Evolutionary conservation across 768 basidiomycete genomes (phyloP).

Genomic region (Collybia mongolica): DNA sequence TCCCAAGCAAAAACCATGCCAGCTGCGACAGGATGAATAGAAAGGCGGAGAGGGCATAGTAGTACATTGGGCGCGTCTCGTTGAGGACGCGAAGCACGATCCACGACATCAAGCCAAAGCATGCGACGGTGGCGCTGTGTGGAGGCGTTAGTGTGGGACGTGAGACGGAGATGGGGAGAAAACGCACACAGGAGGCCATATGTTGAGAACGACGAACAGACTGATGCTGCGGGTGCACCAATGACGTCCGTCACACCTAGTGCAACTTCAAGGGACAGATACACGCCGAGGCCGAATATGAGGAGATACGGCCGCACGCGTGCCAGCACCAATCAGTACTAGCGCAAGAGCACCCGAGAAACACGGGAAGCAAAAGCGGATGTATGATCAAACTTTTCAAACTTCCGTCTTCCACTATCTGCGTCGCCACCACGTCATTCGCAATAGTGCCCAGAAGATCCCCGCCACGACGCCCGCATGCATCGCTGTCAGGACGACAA

Average conservation of each 20-base stretch:
- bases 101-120: conserved; percentile 75
- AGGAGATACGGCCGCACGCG: conserved; percentile 58
- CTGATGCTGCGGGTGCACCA: conserved; percentile 61
- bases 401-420: conserved; percentile 91
- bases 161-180: neutral
- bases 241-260: conserved; percentile 63
- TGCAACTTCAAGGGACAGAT: conserved; percentile 83
- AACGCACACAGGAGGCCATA: conserved; percentile 55
- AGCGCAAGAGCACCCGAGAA: conserved; percentile 1
- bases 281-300: conserved; percentile 72
- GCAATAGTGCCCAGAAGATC: conserved; percentile 80
- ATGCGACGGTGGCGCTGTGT: conserved; percentile 46
- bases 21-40: conserved; percentile 82
- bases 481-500: conserved; percentile 71
- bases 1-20: conserved; percentile 77
- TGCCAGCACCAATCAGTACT: neutral
- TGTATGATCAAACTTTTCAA: conserved; percentile 63
- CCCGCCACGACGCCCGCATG: conserved; percentile 78
- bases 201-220: conserved; percentile 76
- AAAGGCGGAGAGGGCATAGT: conserved; percentile 65
- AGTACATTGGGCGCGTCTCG: no score
- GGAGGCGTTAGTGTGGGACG: neutral
- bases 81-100: conserved; percentile 75
- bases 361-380: conserved; percentile 9
- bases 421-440: conserved; percentile 77